A percentile compares a stretch with the other conserved stretches of the same genome.
These are phyloP conservation scores for Geranomyces michiganensis DNA, from an alignment of 192 early-diverging fungal species.

Conservation along the genomic window DNA sequence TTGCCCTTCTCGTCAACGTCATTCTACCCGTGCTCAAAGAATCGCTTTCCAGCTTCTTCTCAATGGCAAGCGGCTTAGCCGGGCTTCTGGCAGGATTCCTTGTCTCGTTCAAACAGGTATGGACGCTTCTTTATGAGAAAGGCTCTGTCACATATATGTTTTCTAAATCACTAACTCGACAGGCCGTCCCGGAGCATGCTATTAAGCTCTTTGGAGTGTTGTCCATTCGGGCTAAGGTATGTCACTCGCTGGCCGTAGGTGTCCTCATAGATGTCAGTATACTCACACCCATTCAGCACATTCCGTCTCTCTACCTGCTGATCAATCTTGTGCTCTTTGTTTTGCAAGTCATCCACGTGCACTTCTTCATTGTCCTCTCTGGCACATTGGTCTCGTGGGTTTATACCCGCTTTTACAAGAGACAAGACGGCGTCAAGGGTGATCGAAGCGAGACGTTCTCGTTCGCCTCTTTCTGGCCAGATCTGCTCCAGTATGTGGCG, in stretches of 20 bases:
- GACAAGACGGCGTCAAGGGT: conserved; percentile 76
- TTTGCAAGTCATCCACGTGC: conserved; percentile 54
- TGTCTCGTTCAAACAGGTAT: conserved; percentile 84
- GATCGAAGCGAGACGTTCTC: conserved; percentile 92
- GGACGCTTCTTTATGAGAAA: neutral
- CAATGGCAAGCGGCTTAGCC: conserved; percentile 72
- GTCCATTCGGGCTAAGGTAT: conserved; percentile 78
- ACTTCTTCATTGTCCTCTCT: conserved; percentile 71
- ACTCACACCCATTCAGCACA: conserved; percentile 37
- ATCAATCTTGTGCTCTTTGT: conserved; percentile 48
- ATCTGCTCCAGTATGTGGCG: conserved; percentile 66
- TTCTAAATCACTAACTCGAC: neutral
- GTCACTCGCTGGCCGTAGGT: neutral
- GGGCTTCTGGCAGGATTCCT: conserved; percentile 74
- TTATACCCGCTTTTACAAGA: conserved; percentile 84
- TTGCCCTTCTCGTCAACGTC: no score
- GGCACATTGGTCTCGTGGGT: conserved; percentile 79
- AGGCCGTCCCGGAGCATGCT: conserved; percentile 79
- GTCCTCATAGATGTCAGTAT: no score
- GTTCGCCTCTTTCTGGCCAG: conserved; percentile 89
- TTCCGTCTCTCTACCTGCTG: conserved; percentile 48
- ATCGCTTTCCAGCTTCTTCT: no score
- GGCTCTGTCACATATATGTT: no score
- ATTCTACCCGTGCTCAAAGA: no score
- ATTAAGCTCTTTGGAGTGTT: conserved; percentile 67